phyloP scores from a whole-genome alignment of 2,329 filamentous ascomycete species.

The Ophiostoma ulmi region DNA sequence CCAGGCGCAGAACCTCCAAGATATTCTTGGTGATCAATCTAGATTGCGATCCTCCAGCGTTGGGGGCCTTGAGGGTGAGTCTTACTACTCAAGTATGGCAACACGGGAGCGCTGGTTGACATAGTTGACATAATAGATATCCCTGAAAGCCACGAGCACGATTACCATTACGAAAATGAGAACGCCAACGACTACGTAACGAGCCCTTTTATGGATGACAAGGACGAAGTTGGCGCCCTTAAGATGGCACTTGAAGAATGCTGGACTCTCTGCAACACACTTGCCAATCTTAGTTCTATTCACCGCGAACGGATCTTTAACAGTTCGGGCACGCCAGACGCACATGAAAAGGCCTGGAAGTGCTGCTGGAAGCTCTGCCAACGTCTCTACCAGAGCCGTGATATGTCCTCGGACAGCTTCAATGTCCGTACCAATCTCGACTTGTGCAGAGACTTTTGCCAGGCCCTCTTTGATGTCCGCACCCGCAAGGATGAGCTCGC shows the following conservation, averaged over 20 bases:
- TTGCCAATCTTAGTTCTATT: conserved; percentile 77
- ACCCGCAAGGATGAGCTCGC: conserved; percentile 69
- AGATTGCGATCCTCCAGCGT: conserved; percentile 60
- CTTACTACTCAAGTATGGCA: not conserved
- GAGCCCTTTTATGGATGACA: conserved; percentile 38
- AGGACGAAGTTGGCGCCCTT: conserved; percentile 63
- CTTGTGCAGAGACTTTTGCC: conserved; percentile 85
- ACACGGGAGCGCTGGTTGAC: not conserved
- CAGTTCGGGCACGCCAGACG: conserved; percentile 66
- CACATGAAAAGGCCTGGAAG: conserved; percentile 86
- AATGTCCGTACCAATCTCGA: conserved; percentile 73
- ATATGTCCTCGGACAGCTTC: conserved; percentile 61
- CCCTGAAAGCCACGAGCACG: conserved; percentile 43
- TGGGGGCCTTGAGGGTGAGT: conserved; percentile 72
- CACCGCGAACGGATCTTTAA: conserved; percentile 76
- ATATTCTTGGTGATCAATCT: conserved; percentile 56
- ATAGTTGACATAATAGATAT: conserved; percentile 43
- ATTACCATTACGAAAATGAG: conserved; percentile 28
- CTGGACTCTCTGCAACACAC: conserved; percentile 89
- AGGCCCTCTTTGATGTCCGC: conserved; percentile 81
- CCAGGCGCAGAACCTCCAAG: conserved; percentile 74
- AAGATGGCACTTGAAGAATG: conserved; percentile 76
- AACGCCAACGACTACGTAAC: conserved; percentile 42
- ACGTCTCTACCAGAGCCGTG: conserved; percentile 74
- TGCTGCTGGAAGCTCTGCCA: conserved; percentile 92